These are phyloP conservation scores for Cryphonectria naterciae DNA, from an alignment of 2,329 filamentous ascomycete genomes.

Conservation along the genomic window DNA sequence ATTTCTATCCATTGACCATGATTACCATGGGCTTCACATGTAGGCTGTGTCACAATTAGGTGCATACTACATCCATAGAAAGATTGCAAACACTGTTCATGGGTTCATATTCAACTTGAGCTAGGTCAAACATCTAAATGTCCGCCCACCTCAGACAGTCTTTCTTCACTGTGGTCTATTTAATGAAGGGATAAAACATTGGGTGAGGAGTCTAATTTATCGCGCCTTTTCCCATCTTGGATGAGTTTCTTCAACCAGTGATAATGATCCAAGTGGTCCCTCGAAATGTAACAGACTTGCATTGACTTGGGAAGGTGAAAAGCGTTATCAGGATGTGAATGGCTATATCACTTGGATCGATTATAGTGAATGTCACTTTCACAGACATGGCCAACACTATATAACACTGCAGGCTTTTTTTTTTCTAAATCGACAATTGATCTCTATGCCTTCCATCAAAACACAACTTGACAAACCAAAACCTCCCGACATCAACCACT, in stretches of 20 bases:
- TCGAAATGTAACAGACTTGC: background rate
- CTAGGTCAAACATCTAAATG: background rate
- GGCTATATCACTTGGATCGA: background rate
- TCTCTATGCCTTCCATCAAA: background rate
- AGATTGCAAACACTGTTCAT: no score
- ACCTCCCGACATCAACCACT: background rate
- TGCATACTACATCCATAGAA: no score
- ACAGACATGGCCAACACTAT: background rate
- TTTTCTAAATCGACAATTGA: background rate
- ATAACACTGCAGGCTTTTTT: background rate
- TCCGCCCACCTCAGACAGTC: background rate
- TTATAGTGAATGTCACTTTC: background rate
- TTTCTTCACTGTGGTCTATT: background rate
- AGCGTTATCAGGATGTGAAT: background rate
- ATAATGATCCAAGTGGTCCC: background rate
- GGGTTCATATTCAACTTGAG: no score
- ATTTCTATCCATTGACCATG: no score
- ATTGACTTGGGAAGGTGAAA: background rate
- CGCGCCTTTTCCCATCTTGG: background rate
- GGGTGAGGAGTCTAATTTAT: background rate
- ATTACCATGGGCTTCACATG: no score
- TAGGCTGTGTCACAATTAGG: no score
- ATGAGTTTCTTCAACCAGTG: background rate
- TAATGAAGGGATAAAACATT: background rate
- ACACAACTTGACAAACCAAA: background rate